A percentile compares a stretch with the other conserved stretches of the same genome.
These are phyloP conservation scores for Lathyrus oleraceus DNA, from an alignment of 306 rosid genomes.

Conservation along the genomic window DNA sequence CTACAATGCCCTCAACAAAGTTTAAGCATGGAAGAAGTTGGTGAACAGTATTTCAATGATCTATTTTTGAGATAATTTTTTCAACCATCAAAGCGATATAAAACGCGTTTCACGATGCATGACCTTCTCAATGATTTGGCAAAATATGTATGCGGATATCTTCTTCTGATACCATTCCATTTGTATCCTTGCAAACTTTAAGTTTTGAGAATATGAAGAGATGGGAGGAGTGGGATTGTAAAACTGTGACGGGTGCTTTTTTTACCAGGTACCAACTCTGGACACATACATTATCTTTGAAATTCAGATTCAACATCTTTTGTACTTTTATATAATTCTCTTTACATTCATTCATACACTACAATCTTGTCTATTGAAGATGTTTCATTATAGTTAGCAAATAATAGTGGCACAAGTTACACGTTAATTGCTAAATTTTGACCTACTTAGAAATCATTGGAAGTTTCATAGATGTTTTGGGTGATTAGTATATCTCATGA, in stretches of 20 bases:
- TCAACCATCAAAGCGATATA: neutral
- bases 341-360: too few relatives aligned
- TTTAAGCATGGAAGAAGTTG: neutral
- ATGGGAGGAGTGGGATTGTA: constrained; percentile 34
- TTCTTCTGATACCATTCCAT: neutral
- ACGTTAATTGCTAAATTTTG: too few relatives aligned
- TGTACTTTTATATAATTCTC: too few relatives aligned
- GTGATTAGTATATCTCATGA: too few relatives aligned
- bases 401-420: too few relatives aligned
- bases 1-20: neutral
- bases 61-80: constrained; percentile 25
- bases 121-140: constrained; percentile 33
- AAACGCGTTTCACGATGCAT: neutral
- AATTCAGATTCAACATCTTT: too few relatives aligned
- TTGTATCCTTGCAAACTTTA: neutral
- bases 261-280: too few relatives aligned
- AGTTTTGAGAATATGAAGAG: neutral
- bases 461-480: too few relatives aligned
- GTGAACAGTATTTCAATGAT: constrained; percentile 14
- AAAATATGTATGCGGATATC: neutral
- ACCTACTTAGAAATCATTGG: too few relatives aligned
- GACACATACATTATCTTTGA: too few relatives aligned
- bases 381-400: too few relatives aligned
- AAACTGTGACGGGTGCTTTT: neutral
- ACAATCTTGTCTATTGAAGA: too few relatives aligned